Evolutionary conservation across 352 stramenopile genomes (phyloP).

Genomic region (Phytophthora constricta): DNA sequence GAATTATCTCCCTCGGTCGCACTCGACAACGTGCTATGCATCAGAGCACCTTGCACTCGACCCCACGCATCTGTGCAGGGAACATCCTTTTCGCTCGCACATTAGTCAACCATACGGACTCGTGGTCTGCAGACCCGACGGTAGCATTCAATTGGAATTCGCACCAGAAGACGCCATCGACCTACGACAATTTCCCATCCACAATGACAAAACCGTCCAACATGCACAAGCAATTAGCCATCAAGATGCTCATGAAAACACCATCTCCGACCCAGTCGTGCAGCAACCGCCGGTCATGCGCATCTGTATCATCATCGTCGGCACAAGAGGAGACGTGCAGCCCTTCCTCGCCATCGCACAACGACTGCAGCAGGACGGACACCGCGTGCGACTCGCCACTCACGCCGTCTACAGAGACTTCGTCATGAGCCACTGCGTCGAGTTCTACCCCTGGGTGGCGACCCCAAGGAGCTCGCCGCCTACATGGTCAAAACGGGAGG

Average conservation of each 20-base stretch:
- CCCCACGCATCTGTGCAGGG: no score
- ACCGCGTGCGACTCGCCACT: conserved; percentile 90
- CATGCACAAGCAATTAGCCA: background rate
- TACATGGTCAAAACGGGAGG: conserved; percentile 93
- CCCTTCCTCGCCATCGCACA: conserved; percentile 76
- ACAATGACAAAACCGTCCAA: conserved; percentile 2
- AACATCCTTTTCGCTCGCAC: no score
- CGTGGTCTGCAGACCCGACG: no score
- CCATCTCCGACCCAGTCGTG: conserved; percentile 17
- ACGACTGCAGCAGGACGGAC: conserved; percentile 73
- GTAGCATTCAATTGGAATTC: conserved; percentile 49
- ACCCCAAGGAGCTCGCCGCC: conserved; percentile 70
- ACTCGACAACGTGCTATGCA: no score
- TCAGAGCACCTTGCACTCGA: no score
- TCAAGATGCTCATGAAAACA: background rate
- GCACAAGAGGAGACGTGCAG: conserved; percentile 73
- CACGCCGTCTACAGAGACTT: conserved; percentile 84
- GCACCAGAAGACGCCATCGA: conserved; percentile 36
- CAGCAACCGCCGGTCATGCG: conserved; percentile 41
- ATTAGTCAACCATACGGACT: no score
- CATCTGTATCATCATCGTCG: conserved; percentile 83
- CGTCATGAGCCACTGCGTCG: conserved; percentile 65
- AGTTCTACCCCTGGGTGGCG: conserved; percentile 76
- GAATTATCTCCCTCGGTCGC: background rate
- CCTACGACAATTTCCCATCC: conserved; percentile 15